These are phyloP conservation scores for Colletotrichum somersetense DNA, from an alignment of 2,329 filamentous ascomycete species.

Conservation along the genomic window DNA sequence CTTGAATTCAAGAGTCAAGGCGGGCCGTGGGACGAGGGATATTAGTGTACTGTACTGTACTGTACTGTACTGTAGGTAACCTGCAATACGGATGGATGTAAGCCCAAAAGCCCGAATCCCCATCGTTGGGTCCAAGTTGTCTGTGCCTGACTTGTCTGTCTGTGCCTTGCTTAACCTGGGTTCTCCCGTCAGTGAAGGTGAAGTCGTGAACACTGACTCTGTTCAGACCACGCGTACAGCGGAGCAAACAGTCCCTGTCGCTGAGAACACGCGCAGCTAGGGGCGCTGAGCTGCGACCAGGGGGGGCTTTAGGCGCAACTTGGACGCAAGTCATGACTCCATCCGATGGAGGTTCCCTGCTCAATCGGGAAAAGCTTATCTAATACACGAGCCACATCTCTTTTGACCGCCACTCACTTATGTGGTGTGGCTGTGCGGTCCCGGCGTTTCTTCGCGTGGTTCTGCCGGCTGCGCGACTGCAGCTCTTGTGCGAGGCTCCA, in stretches of 20 bases:
- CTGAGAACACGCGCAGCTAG: background rate
- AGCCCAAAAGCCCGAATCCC: conserved; percentile 16
- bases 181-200: background rate
- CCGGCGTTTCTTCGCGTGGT: conserved; percentile 17
- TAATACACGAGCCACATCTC: background rate
- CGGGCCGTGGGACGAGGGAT: conserved; percentile 15
- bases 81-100: too few relatives aligned
- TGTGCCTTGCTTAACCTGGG: background rate
- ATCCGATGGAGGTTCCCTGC: background rate
- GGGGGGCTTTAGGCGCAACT: conserved; percentile 18
- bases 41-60: too few relatives aligned
- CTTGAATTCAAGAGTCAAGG: conserved; percentile 2
- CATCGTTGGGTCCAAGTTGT: background rate
- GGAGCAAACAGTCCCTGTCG: conserved; percentile 32
- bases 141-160: conserved; percentile 19
- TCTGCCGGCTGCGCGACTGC: conserved; percentile 3
- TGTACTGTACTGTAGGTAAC: too few relatives aligned
- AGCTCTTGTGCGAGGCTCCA: conserved; percentile 26
- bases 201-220: background rate
- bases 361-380: background rate
- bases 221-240: conserved; percentile 26
- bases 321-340: conserved; percentile 17
- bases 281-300: conserved; percentile 15
- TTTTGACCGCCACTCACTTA: background rate
- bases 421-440: background rate